Evolutionary conservation across 306 rosid species (phyloP), one percentile per base, ranked within the genome.

Genomic region (Fagus crenata): DNA sequence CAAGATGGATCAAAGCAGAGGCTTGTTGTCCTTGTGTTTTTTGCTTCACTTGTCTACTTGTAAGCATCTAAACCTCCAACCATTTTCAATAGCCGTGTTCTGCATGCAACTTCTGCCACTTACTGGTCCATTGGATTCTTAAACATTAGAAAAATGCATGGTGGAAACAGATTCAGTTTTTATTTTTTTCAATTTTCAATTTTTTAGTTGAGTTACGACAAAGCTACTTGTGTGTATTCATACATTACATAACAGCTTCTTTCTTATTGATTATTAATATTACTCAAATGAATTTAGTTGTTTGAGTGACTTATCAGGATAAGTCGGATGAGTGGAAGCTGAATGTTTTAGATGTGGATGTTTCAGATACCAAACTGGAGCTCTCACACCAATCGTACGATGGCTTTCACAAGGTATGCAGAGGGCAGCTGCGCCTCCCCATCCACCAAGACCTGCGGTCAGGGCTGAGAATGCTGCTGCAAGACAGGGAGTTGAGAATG

Each of bases 1-100:
- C 99, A 95, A 92, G 97, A 95, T 82, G 99, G 97, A 64, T 95
- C 99, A 31, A 88, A 92, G 78, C 97, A 95, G 82, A 90, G 96
- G 91, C 95, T 92, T 77, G 37, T 78, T 81, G 86, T 88, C 68
- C 97, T 95, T 12, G 93, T 95, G 82, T 82, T 95, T 32, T 89
- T 85, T 61, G 99, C 99, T 78, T 82, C 90, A 70, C 59, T 92
- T 61, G 88, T 95, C 75, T 95, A 95, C 80, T 82, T 95, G 99
- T 95, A 85, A 95, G 97, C 84, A 42, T 75, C 55, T 39, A 5
- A 46, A 73, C 74, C 60, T 41, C 31, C 49, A 7, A 36, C 33
- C 42, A 65, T 33, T 51, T 68, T 58, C 43, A 59, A 31, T 56
- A 74, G 51, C 32, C 35, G 46, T 75, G 51, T 59, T 55, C 8